Evolutionary conservation across 108 stramenopile genomes (phyloP), one percentile per base, ranked within the genome.

Genomic region (Ochromonas danica): DNA sequence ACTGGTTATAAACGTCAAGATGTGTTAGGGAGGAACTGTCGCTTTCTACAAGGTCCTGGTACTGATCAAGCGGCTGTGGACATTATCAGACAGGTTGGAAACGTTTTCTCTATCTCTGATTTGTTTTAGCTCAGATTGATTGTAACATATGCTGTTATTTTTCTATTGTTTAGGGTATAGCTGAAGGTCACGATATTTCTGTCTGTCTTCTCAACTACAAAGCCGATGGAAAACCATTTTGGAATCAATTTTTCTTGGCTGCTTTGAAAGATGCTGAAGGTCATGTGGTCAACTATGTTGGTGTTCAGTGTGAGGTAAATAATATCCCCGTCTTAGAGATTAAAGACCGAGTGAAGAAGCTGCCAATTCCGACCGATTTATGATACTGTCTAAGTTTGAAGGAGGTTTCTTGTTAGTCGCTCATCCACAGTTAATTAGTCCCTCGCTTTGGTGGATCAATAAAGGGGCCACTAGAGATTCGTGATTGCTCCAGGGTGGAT

Each of bases 191-290:
- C 14, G 96, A 98, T 65, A 90, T 93, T 80, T 88, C 87, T 75
- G 96, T 97, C 17, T 95, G 94, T 71, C 79, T 98, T 27, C 85
- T 97, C 3, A 98, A 98, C 81, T 98, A 97, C 80, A 91, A 95
- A 79, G 94, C 93, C 6, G 95, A 96, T 84, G 96, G 97, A 22
- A 91, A 90, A 14, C 93, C 95, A 0, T 98, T 98, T 88, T 98
- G 95, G 96, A 96, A 98, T 85, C 94, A 95, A 83, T 94, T 97
- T 82, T 97, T 94, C 85, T 93, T 97, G 77, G 96, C 94, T 39
- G 93, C 94, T 1, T 84, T 97, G 43, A 82, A 93, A 41, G 95
- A 96, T 88, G 93, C 90, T 22, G 82, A 87, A 62, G 94, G 95
- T 38, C 87, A 88, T 71, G 90, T 97, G 61, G 95, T 95, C 45